Percentiles rank a stretch among this genome's conserved stretches.
Conservation (phyloP, 805 yeast genomes). For the Pichia ethanolica region DNA sequence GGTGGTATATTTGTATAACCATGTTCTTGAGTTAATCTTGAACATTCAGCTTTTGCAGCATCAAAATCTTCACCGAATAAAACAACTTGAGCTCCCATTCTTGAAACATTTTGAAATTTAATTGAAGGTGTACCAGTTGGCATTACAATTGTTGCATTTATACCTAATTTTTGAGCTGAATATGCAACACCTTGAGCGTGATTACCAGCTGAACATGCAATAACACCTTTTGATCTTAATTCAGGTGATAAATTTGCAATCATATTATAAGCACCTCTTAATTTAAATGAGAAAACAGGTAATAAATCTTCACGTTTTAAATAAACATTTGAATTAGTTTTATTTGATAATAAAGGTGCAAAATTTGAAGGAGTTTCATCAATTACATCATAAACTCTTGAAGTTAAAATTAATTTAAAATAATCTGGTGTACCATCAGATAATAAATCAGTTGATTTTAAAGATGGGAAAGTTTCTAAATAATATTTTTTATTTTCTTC, state of each 20-base stretch:
- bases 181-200: conserved; percentile 99
- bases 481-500: not conserved
- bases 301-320: conserved; percentile 88
- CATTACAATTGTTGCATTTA: conserved; percentile 97
- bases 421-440: conserved; percentile 81
- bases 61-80: conserved; percentile 92
- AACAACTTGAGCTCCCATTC: conserved; percentile 92
- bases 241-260: conserved; percentile 75
- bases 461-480: conserved; percentile 36
- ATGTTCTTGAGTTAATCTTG: conserved; percentile 56
- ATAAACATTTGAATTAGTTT: conserved; percentile 65
- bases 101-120: conserved; percentile 82
- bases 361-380: conserved; percentile 79
- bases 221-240: conserved; percentile 72
- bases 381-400: conserved; percentile 91
- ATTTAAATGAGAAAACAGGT: conserved; percentile 93
- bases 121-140: conserved; percentile 95
- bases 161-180: conserved; percentile 75
- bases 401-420: conserved; percentile 79
- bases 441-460: conserved; percentile 43
- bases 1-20: conserved; percentile 94
- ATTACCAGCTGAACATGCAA: conserved; percentile 98
- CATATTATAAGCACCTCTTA: conserved; percentile 97
- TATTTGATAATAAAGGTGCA: conserved; percentile 69
- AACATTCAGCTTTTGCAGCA: conserved; percentile 88